A percentile compares a stretch with the other conserved stretches of the same genome.
Evolutionary conservation across 2,329 filamentous ascomycete species (phyloP).

Genomic region (Biscogniauxia sp.): DNA sequence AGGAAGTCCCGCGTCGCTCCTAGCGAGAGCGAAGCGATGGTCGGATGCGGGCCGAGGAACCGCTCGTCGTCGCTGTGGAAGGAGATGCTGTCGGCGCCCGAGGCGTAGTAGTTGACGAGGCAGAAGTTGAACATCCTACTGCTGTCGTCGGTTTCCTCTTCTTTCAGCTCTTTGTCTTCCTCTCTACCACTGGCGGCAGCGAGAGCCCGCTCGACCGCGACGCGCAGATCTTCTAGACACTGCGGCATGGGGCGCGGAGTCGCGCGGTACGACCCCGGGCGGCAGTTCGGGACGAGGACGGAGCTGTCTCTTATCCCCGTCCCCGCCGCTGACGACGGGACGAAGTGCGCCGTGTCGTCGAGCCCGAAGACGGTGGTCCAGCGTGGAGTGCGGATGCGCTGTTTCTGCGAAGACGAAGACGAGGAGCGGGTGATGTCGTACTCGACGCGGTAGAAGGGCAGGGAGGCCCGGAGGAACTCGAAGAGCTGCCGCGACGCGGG

Average conservation of each 20-base stretch:
- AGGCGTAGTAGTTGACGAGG: slow-evolving; percentile 81
- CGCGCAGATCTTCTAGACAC: slow-evolving; percentile 64
- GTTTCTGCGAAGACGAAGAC: slow-evolving; percentile 44
- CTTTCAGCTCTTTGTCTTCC: background rate
- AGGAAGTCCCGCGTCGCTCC: slow-evolving; percentile 73
- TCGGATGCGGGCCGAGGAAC: slow-evolving; percentile 67
- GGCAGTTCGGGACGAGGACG: too few species aligned
- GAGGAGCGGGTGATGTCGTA: slow-evolving; percentile 69
- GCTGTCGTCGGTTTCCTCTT: background rate
- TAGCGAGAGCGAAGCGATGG: slow-evolving; percentile 72
- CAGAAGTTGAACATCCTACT: slow-evolving; percentile 65
- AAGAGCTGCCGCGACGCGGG: slow-evolving; percentile 60
- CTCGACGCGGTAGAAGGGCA: slow-evolving; percentile 74
- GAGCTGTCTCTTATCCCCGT: too few species aligned
- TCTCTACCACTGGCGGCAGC: background rate
- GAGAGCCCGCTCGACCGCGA: slow-evolving; percentile 57
- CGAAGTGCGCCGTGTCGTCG: slow-evolving; percentile 62
- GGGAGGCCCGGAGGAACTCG: slow-evolving; percentile 64
- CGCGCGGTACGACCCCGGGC: slow-evolving; percentile 33
- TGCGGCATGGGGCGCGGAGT: slow-evolving; percentile 67
- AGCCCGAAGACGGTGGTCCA: slow-evolving; percentile 59
- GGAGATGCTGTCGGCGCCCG: slow-evolving; percentile 71
- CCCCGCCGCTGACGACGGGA: background rate
- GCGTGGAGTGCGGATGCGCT: slow-evolving; percentile 56
- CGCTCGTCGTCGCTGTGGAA: slow-evolving; percentile 80